Percentiles rank a stretch among this genome's conserved stretches.
These are phyloP conservation scores for Euphorbia tirucalli DNA, from an alignment of 345 rosid species.

Conservation along the genomic window DNA sequence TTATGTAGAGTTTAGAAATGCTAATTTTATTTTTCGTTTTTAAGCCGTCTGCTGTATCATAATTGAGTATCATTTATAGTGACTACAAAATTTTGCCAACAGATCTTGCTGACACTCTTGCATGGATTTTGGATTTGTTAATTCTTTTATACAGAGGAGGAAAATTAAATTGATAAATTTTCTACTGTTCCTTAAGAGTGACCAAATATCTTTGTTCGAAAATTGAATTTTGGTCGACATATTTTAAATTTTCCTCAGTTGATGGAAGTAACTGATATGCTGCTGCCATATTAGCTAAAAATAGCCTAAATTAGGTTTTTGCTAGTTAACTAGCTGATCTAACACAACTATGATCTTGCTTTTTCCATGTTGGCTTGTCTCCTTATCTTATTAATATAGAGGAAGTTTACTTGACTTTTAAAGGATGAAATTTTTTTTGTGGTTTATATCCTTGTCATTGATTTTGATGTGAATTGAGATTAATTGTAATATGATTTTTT, in stretches of 20 bases:
- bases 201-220: not conserved
- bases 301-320: too few species aligned
- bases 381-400: too few species aligned
- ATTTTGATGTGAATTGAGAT: too few species aligned
- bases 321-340: too few species aligned
- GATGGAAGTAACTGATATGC: too few species aligned
- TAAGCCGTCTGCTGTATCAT: not conserved
- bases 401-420: too few species aligned
- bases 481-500: too few species aligned
- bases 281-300: too few species aligned
- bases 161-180: not conserved
- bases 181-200: not conserved
- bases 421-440: too few species aligned
- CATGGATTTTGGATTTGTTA: not conserved
- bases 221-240: not conserved
- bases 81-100: constrained; percentile 6
- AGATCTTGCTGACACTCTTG: not conserved
- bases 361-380: too few species aligned
- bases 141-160: not conserved
- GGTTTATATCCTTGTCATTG: too few species aligned
- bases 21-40: not conserved
- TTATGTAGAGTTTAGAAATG: constrained; percentile 12
- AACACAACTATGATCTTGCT: too few species aligned
- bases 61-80: not conserved
- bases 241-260: not conserved